phyloP scores from a whole-genome alignment of 768 basidiomycete genomes.

The Trametes meyenii region DNA sequence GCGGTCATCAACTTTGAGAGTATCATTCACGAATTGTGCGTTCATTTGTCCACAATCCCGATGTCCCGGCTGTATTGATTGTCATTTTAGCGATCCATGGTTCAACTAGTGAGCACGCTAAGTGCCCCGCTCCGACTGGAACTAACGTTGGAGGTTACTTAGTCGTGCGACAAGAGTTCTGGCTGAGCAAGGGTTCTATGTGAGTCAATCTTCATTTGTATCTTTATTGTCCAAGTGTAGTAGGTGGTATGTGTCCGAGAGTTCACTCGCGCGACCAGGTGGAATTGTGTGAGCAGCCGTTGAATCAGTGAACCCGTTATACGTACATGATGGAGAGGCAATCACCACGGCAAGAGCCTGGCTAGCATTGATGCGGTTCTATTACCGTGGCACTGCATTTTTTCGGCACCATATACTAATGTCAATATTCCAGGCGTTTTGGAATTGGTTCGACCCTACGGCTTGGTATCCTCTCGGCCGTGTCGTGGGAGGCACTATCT shows the following conservation, averaged over 20 bases:
- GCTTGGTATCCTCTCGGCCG: slow-evolving; percentile 99
- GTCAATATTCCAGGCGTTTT: slow-evolving; percentile 78
- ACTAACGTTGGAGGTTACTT: slow-evolving; percentile 4
- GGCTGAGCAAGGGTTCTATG: slow-evolving; percentile 94
- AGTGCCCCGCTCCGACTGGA: background rate
- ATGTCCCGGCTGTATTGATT: background rate
- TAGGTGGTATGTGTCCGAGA: too few species aligned
- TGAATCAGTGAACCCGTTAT: too few species aligned
- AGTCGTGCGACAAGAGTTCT: slow-evolving; percentile 94
- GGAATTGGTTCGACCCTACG: slow-evolving; percentile 99
- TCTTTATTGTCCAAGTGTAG: too few species aligned
- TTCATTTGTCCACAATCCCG: background rate
- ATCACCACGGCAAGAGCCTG: too few species aligned
- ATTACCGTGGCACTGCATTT: too few species aligned
- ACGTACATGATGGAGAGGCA: too few species aligned
- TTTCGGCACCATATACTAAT: slow-evolving; percentile 4
- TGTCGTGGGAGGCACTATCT: slow-evolving; percentile 97
- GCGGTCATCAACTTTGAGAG: slow-evolving; percentile 98
- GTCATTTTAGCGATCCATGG: slow-evolving; percentile 82
- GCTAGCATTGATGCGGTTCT: too few species aligned
- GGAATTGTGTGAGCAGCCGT: too few species aligned
- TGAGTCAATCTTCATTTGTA: slow-evolving; percentile 43
- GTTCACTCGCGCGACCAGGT: too few species aligned
- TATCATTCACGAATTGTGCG: slow-evolving; percentile 99
- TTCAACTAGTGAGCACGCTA: slow-evolving; percentile 87